Evolutionary conservation across 768 basidiomycete species (phyloP).

Genomic region (Pleurotus citrinopileatus): DNA sequence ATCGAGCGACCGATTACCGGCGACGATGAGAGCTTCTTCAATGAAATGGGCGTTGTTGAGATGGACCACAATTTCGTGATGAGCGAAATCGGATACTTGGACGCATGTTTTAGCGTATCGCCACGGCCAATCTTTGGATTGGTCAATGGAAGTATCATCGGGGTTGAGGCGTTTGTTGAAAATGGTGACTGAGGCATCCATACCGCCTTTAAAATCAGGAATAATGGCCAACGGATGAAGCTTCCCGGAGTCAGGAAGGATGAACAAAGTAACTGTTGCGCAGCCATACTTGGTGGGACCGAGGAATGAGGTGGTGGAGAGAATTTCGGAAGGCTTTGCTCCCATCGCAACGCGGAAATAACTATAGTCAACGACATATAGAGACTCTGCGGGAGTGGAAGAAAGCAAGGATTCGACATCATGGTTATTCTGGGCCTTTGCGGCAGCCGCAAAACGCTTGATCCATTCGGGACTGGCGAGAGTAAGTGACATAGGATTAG

Average conservation of each 20-base stretch:
- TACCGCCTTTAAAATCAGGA: conserved; percentile 24
- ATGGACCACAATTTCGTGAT: conserved; percentile 25
- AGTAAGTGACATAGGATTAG: conserved; percentile 24
- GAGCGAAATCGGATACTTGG: conserved; percentile 25
- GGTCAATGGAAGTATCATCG: conserved; percentile 9
- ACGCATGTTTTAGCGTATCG: conserved; percentile 29
- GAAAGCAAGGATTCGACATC: conserved; percentile 14
- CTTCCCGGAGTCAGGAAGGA: conserved; percentile 19
- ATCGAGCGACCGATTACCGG: conserved; percentile 21
- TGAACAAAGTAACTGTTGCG: conserved; percentile 25
- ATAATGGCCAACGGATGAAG: conserved; percentile 28
- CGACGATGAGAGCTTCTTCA: conserved; percentile 28
- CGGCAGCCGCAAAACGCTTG: conserved; percentile 16
- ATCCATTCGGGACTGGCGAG: conserved; percentile 19
- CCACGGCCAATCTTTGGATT: conserved; percentile 28
- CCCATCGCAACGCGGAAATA: conserved; percentile 20
- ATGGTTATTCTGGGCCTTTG: conserved; percentile 12
- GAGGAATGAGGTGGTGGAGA: conserved; percentile 4
- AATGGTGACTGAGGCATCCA: conserved; percentile 23
- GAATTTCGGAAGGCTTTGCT: conserved; percentile 10
- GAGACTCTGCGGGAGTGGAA: conserved; percentile 6
- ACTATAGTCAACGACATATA: conserved; percentile 24
- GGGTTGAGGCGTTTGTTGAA: conserved; percentile 22
- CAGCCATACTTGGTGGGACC: conserved; percentile 18
- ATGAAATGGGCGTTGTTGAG: conserved; percentile 27